Base-by-base conservation (phyloP, 163 green algal species). In the Coccomyxa subellipsoidea region DNA sequence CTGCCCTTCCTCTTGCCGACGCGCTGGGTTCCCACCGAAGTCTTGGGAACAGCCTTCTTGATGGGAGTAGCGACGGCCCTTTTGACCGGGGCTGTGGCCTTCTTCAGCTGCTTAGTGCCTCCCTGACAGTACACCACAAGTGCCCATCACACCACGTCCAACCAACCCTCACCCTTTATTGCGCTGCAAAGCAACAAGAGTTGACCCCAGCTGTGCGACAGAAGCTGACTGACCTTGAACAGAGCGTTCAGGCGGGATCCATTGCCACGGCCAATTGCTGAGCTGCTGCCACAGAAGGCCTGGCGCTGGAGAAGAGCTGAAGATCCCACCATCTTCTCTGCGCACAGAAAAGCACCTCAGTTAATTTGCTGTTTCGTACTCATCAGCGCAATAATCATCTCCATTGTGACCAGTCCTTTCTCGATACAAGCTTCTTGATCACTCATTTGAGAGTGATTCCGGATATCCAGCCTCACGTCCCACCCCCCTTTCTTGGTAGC, bases 31-130 rank as follows among this genome's bases (percentile, higher is more conserved):
- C 66, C 66, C 66, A 73, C 66, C 10, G 66, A 73, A 7, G 31
- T 77, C 70, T 77, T 77, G 70, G 70, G 70, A 8, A 77, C 70
- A 1, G 70, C 70, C 32, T 40, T 38, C 70, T 77, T 77, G 32
- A 77, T 77, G 7, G 70, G 70, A 27, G 31, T 40, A 34, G 70
- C 66, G 10, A 77, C 2, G 4, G 70, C 70, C 70, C 40, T 77
- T 7, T 77, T 73, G 32, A 27, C 70, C 31, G 31, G 31, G 10
- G 31, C 32, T 73, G 66, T n/a, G 32, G 70, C 70, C 70, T 77
- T 77, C 70, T 77, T 77, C 70, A 77, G 70, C 70, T 77, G 70
- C 70, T 77, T 77, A 9, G 70, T 77, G 70, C 70, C 70, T 32
- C 66, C 66, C 66, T 73, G 66, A 34, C 31, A 8, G 29, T 12